Conservation (phyloP, 148 eudicot genomes). For the Pharnaceum exiguum region DNA sequence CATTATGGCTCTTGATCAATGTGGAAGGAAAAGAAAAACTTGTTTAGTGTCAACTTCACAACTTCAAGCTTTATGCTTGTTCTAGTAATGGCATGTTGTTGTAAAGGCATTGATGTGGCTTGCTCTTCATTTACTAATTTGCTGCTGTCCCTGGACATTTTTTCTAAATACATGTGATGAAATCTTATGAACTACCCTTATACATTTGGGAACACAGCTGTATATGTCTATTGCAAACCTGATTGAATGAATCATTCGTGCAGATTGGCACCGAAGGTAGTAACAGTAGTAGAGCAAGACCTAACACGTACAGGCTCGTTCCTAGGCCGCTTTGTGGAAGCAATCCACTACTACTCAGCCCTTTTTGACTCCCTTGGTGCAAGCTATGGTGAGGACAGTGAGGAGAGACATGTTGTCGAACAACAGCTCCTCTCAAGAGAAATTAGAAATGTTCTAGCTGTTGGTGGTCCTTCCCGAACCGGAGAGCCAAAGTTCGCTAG, state of each 20-base stretch:
- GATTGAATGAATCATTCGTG: slow-evolving; percentile 1
- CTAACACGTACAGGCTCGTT: slow-evolving; percentile 81
- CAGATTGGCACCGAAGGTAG: slow-evolving; percentile 94
- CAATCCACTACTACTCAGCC: slow-evolving; percentile 97
- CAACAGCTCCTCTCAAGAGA: slow-evolving; percentile 86
- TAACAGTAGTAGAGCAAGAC: slow-evolving; percentile 97
- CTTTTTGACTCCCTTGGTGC: slow-evolving; percentile 91
- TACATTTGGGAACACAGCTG: too few relatives aligned
- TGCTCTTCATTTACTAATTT: too few relatives aligned
- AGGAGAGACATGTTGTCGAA: slow-evolving; percentile 87
- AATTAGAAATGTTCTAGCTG: slow-evolving; percentile 73
- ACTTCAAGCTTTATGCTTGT: too few relatives aligned
- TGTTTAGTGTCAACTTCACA: too few relatives aligned
- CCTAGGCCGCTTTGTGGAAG: slow-evolving; percentile 90
- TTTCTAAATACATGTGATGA: too few relatives aligned
- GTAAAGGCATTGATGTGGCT: too few relatives aligned
- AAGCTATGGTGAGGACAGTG: slow-evolving; percentile 89
- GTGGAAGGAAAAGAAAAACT: too few relatives aligned
- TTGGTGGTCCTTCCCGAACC: slow-evolving; percentile 77
- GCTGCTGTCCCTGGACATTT: too few relatives aligned
- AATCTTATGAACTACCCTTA: too few relatives aligned
- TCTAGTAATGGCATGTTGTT: too few relatives aligned
- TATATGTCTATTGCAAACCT: too few relatives aligned
- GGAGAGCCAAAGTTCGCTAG: slow-evolving; percentile 68
- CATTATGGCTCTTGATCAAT: too few relatives aligned